Evolutionary conservation across 2,329 filamentous ascomycete genomes (phyloP), one percentile per base, ranked within the genome.

Genomic region (Myriosclerotinia duriaeana): DNA sequence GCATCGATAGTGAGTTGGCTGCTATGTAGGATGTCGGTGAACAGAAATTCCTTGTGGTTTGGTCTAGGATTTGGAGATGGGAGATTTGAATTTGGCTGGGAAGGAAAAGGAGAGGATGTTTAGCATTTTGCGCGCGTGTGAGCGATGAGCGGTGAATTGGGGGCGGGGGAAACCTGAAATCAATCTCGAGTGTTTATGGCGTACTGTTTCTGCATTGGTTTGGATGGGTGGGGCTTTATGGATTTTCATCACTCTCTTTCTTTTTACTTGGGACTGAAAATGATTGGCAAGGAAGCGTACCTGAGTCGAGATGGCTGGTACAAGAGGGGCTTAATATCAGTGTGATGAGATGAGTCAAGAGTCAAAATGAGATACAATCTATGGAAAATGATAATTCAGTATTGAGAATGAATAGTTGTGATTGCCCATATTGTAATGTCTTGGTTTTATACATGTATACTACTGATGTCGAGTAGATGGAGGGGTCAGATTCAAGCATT

Each of bases 1-100:
- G 93, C 80, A 98, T 99, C 78, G 95, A 99, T 79, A 86, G 87
- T 66, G 93, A 98, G 82, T 81, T 99, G 76, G 93, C 93, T 70
- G 96, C 90, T 78, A 97, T 98, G 93, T 97, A 84, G 61, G 52
- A 7, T 17, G n/a, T 14, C 4, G n/a, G 20, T 50, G 30, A 17
- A 26, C 11, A 9, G n/a, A 14, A 12, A 14, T 38, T 38, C 11
- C 11, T 15, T 22, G 14, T 2, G 7, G 34, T 60, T 20, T 2
- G n/a, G 12, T 8, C 8, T 36, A 11, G 44, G 14, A 34, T 12
- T 55, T 42, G 14, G 8, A 50, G 44, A 17, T 36, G 44, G 30
- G 9, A 30, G 22, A n/a, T 34, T 38, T 38, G 8, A 22, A 60
- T 22, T 9, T 17, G 14, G 11, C 12, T 50, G 7, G 14, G 7